A percentile compares a stretch with the other conserved stretches of the same genome.
These are phyloP conservation scores for Neurospora sp. DNA, from an alignment of 495 filamentous ascomycete species.

Conservation along the genomic window DNA sequence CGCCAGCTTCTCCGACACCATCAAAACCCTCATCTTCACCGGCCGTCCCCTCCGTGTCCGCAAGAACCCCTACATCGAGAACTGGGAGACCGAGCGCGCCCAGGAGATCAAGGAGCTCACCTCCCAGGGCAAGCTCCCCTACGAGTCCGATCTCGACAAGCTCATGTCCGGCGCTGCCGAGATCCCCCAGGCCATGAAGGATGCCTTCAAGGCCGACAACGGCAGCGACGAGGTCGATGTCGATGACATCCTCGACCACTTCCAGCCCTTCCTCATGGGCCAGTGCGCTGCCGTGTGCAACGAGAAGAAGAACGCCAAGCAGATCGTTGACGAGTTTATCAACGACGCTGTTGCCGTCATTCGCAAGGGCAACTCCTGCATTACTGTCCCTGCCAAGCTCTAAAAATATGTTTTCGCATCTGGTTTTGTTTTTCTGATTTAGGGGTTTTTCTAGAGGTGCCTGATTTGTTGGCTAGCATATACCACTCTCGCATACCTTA, in stretches of 20 bases:
- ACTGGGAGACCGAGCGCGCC: slow-evolving; percentile 89
- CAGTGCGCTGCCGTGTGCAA: slow-evolving; percentile 90
- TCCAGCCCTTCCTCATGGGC: slow-evolving; percentile 89
- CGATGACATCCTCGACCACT: slow-evolving; percentile 78
- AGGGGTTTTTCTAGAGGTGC: neutral
- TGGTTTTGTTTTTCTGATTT: neutral
- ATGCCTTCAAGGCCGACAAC: slow-evolving; percentile 65
- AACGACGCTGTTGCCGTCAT: slow-evolving; percentile 52
- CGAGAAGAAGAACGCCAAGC: slow-evolving; percentile 87
- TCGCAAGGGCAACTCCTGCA: slow-evolving; percentile 14
- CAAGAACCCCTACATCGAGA: slow-evolving; percentile 81
- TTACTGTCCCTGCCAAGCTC: slow-evolving; percentile 10
- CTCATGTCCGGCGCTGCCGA: slow-evolving; percentile 41
- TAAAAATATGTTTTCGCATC: neutral
- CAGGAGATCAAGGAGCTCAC: slow-evolving; percentile 89
- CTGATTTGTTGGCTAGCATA: neutral
- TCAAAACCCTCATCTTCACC: slow-evolving; percentile 97
- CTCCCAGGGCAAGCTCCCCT: slow-evolving; percentile 77
- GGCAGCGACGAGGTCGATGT: slow-evolving; percentile 39
- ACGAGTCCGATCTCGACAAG: slow-evolving; percentile 88
- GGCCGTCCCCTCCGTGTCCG: slow-evolving; percentile 89
- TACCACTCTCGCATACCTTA: neutral
- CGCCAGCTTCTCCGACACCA: slow-evolving; percentile 83
- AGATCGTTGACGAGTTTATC: slow-evolving; percentile 89
- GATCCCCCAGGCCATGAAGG: slow-evolving; percentile 64